Evolutionary conservation across 179 eudicot genomes (phyloP), one percentile per base, ranked within the genome.

Genomic region (Silene vulgaris): DNA sequence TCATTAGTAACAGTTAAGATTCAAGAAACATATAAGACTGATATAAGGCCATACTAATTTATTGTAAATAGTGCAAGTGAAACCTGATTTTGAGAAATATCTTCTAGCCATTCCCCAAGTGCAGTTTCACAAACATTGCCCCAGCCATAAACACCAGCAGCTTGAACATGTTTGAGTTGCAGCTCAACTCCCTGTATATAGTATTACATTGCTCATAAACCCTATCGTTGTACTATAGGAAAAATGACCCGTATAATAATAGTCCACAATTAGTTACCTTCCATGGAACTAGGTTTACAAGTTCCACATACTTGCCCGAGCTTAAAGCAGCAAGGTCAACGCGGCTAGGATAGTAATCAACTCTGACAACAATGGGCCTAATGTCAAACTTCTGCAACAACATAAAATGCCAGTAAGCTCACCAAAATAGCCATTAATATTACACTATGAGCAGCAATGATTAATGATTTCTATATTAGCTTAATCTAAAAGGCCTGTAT

Each of bases 11-110:
- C 29, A 63, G 45, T 29, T 65, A 21, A 62, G 61, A 69, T 70
- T 60, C 76, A 48, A 62, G 28, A 75, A 4, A 66, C 40, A 69
- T 37, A 45, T 56, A 23, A 54, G 26, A 64, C 71, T 13, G 48
- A 35, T 13, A 72, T 48, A 20, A 69, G 19, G 68, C 8, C 11
- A 80, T 70, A 78, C 40, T 63, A 69, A 50, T 69, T 50, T 60
- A 68, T 21, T n/a, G 20, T 37, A 13, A 62, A 29, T 28, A n/a
- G 76, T 28, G 57, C 62, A 11, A 48, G 48, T 67, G 19, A 82
- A 76, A 95, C 99, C 97, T 95, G 99, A 85, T 90, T 90, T 66
- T 86, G 95, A 74, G 99, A 95, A 71, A 95, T 92, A 81, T 95
- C 99, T 86, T 92, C 97, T 80, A 88, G 86, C 99, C 99, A 95